Conservation (phyloP, 225 moss, liverwort and hornwort species). For the Polytrichum formosum region DNA sequence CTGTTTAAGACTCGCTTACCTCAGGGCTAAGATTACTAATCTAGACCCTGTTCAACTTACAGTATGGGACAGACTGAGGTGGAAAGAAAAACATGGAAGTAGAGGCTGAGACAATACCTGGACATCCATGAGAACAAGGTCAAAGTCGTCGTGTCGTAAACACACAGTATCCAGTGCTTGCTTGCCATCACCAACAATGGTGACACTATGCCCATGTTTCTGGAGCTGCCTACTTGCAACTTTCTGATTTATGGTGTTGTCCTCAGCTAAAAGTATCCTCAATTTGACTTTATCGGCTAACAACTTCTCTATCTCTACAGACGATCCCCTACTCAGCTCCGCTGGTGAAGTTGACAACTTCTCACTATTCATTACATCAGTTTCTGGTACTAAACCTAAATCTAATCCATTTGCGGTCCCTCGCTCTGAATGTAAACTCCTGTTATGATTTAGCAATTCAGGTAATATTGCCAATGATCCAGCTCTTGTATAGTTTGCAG, state of each 20-base stretch:
- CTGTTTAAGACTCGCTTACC: too few relatives aligned
- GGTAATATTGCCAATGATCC: too few relatives aligned
- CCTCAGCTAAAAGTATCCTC: conserved; percentile 80
- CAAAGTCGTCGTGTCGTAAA: conserved; percentile 47
- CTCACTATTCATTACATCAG: background rate
- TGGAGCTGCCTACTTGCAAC: conserved; percentile 76
- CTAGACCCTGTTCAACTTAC: too few relatives aligned
- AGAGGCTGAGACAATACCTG: conserved; percentile 43
- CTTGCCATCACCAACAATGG: conserved; percentile 76
- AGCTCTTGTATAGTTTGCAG: too few relatives aligned
- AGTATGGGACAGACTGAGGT: too few relatives aligned
- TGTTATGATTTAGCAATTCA: too few relatives aligned
- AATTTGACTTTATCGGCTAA: conserved; percentile 25
- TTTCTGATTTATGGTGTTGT: conserved; percentile 83
- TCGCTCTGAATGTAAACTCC: conserved; percentile 15
- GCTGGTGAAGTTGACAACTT: conserved; percentile 5
- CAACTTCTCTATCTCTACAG: conserved; percentile 20
- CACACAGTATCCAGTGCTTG: conserved; percentile 45
- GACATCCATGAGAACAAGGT: conserved; percentile 90
- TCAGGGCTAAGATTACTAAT: too few relatives aligned
- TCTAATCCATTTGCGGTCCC: conserved; percentile 19
- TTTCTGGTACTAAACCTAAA: background rate
- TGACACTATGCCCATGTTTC: conserved; percentile 71
- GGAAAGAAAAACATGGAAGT: too few relatives aligned
- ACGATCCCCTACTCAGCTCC: conserved; percentile 36